phyloP scores from a whole-genome alignment of 2,329 filamentous ascomycete genomes.

The Colletotrichum euphorbiae region DNA sequence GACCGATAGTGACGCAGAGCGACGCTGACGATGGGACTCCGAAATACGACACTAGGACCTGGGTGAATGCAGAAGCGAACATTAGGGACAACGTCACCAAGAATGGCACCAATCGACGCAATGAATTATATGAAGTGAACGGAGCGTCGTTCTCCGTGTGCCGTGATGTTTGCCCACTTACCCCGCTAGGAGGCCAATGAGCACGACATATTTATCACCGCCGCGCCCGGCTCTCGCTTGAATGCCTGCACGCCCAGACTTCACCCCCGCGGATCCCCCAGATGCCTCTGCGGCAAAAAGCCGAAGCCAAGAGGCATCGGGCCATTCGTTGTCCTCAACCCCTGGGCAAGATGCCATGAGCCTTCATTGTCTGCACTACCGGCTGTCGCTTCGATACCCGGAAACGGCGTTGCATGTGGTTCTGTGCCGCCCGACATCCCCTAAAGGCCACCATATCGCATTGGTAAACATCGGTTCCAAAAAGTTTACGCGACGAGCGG shows the following conservation, averaged over 20 bases:
- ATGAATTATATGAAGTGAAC: not conserved
- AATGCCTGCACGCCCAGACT: conserved; percentile 27
- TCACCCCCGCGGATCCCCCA: conserved; percentile 26
- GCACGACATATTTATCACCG: conserved; percentile 3
- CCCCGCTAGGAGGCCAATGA: not conserved
- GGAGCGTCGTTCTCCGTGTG: conserved; percentile 24
- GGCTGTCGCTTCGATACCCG: not conserved
- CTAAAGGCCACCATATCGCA: not conserved
- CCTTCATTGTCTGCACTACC: no score
- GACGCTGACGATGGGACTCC: not conserved
- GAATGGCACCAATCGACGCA: not conserved
- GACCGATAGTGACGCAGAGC: no score
- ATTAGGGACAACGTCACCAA: conserved; percentile 6
- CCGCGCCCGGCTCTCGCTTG: not conserved
- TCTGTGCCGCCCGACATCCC: not conserved
- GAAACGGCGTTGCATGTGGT: not conserved
- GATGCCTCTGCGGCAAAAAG: conserved; percentile 31
- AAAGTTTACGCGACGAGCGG: not conserved
- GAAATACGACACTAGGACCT: not conserved
- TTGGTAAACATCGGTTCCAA: not conserved
- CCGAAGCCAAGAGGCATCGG: conserved; percentile 2
- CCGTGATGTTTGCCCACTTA: not conserved
- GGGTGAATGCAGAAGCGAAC: not conserved
- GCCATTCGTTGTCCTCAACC: not conserved
- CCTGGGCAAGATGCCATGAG: not conserved